Evolutionary conservation across 202 grass and related monocot species (phyloP), one percentile per base, ranked within the genome.

Genomic region (Eragrostis tef): DNA sequence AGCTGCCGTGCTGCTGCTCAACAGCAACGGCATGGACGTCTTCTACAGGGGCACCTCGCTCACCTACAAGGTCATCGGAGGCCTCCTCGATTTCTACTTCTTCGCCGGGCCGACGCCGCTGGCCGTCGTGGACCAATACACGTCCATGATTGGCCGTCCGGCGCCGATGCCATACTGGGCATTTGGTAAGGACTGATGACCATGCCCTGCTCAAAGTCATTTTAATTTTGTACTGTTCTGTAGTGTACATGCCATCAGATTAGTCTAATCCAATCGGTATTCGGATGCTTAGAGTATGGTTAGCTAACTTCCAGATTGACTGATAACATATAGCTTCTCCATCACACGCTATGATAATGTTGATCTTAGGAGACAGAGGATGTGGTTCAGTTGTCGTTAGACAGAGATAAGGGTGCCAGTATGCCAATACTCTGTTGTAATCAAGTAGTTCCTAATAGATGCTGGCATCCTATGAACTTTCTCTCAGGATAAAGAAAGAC

Each of bases 11-110:
- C 83, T 98, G 76, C 81, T 98, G 80, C 95, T 98, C 56, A 98
- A 93, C 79, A 94, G 87, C 85, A 98, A 98, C 20, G 95, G 90
- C 19, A 98, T 98, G 95, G 92, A 98, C 52, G 95, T 98, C 6
- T 75, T 94, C 59, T 98, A 98, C 76, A 81, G 48, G 43, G 95
- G 95, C 4, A 88, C 58, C 8, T 93, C 90, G 1, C 61, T 98
- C 1, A 98, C 90, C 0, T 98, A 98, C 67, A 98, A 98, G 85
- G 89, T 98, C 42, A 94, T 94, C 20, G 95, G 95, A 16, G 95
- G 95, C 0, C 60, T 98, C 9, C 88, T 98, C 1, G 95, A 98
- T 64, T 98, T 98, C 74, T 98, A 98, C 91, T 90, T 91, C 95
- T 94, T 98, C 77, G 39, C 90, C 2, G 95, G 95, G 11, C 87